Percentiles rank a stretch among this genome's conserved stretches.
Evolutionary conservation across 1,284 basidiomycete species (phyloP).

Genomic region (Violaceomyces palustris): DNA sequence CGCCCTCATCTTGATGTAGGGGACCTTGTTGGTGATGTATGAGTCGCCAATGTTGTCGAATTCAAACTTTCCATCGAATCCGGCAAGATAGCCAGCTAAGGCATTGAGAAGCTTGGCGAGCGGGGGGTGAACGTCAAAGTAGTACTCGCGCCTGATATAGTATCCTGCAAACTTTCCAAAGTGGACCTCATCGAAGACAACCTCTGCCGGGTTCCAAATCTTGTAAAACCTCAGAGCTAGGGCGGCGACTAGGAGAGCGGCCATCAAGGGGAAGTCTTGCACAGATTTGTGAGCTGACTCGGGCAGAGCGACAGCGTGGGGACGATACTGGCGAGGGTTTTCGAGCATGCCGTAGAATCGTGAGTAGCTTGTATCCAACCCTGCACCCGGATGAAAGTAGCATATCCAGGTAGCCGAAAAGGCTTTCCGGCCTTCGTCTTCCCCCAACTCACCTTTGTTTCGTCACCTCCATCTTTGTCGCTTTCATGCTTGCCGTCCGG

Average conservation of each 20-base stretch:
- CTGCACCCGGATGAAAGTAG: no score
- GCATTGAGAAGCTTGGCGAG: slow-evolving; percentile 58
- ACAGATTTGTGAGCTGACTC: slow-evolving; percentile 5
- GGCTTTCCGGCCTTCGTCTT: no score
- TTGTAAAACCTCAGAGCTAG: slow-evolving; percentile 30
- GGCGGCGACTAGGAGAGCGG: slow-evolving; percentile 27
- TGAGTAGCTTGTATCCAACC: no score
- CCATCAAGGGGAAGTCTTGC: slow-evolving; percentile 11
- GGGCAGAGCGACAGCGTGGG: background rate
- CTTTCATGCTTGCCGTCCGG: no score
- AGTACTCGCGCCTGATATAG: slow-evolving; percentile 61
- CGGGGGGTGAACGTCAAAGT: slow-evolving; percentile 98
- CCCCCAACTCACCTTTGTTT: no score
- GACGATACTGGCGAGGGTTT: background rate
- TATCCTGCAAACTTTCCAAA: slow-evolving; percentile 53
- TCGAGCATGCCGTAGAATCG: no score
- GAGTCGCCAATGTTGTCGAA: slow-evolving; percentile 95
- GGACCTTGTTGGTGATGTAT: slow-evolving; percentile 79
- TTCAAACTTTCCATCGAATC: slow-evolving; percentile 86
- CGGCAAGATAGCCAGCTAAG: slow-evolving; percentile 89
- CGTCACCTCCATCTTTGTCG: no score
- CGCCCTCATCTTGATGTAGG: slow-evolving; percentile 87
- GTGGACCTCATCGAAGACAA: slow-evolving; percentile 53
- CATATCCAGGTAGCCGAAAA: no score
- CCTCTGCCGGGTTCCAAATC: slow-evolving; percentile 40